Evolutionary conservation across 2,329 filamentous ascomycete species (phyloP), one percentile per base, ranked within the genome.

Genomic region (Tolypocladium guangdongense): DNA sequence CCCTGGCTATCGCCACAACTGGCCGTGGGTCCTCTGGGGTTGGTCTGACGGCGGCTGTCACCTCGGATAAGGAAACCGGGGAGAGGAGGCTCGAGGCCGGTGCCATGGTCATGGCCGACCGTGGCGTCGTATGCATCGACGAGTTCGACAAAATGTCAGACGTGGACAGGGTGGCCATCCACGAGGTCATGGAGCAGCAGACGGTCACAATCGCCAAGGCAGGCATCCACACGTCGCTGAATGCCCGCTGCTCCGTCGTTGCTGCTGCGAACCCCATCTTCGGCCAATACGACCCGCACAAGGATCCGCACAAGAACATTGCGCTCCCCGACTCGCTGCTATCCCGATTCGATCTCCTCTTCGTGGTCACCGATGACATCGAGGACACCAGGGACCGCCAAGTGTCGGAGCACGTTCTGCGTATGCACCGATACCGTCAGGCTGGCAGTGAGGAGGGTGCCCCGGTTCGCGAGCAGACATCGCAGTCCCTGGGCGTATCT

Each of bases 91-190:
- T 99, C 1, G 93, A 99, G 72, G 93, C 93, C 18, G 93, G 93
- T 80, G 93, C 93, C 59, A 99, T 99, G 93, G 93, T 99, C 56
- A 88, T 99, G 65, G 93, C 85, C 58, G 93, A 99, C 68, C 87
- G 93, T 58, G 93, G 93, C 61, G 92, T 99, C 12, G 93, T 99
- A 36, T 99, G 93, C 74, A 99, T 99, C 60, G 93, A 99, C 67
- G 93, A 99, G 66, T 99, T 99, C 62, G 93, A 99, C 75, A 99
- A 99, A 71, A 99, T 99, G 93, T 96, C 90, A 54, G 93, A 99
- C 66, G 86, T 97, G 54, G 93, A 99, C 71, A 84, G 93, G 67
- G 93, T 99, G 4, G 93, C 93, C 48, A 99, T 99, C 62, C 93
- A 99, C 81, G 93, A 99, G 88, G 93, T 99, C 60, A 99, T 99